Base-by-base conservation (phyloP, 306 rosid species). In the Canavalia ensiformis region DNA sequence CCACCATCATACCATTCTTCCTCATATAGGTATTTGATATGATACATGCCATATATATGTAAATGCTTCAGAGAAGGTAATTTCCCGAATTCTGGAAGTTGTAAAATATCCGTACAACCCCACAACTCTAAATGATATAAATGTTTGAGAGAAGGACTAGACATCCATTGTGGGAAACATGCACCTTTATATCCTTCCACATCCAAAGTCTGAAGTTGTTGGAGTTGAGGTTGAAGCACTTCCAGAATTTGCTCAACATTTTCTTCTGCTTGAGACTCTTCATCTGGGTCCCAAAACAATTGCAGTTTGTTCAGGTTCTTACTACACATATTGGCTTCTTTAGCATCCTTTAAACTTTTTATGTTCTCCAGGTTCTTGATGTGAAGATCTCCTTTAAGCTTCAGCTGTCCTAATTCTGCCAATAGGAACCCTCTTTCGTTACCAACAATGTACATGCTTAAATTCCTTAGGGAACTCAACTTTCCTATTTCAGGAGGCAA, bases 311-410 rank as follows among this genome's bases (percentile, higher is more conserved):
- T 77, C 0, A 77, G 30, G n/a, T 63, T 79, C 69, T 83, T 83
- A 18, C 51, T 30, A 0, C 5, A 70, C 69, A 76, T 68, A 46
- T 83, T 76, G 60, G 86, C 86, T 39, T 76, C 44, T 30, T 76
- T 31, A 1, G 78, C 78, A n/a, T 76, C 82, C 3, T 0, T 33
- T 59, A 69, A 51, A 2, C 52, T 50, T 50, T 5, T 41, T 7
- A 83, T 60, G 18, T 74, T 69, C 29, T 68, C 82, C 4, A 83
- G 11, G 29, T 83, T 58, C 78, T 41, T 60, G 25, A 83, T 80
- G 30, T 66, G 46, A 30, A 84, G 81, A 9, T 5, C 9, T 79
- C 81, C 87, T 79, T 74, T 69, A 12, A 84, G 78, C 0, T 68
- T 79, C 25, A 79, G 45, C 0, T 4, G 7, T 39, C 81, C 68